Base-by-base conservation (phyloP, 1,139 yeast species). In the Yamadazyma diospyri region DNA sequence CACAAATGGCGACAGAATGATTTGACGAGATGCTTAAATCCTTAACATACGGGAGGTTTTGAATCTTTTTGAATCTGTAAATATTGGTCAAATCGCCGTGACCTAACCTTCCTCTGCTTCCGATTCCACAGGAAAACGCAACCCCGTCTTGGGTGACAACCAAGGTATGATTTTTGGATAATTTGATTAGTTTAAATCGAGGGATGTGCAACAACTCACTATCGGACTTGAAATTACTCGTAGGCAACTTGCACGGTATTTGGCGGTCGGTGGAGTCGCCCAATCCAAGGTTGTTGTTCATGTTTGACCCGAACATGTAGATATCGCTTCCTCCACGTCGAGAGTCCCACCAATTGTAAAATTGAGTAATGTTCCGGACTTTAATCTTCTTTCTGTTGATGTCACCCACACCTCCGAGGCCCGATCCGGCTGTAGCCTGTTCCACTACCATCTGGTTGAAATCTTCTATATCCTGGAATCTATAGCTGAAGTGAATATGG, bases 61-160 rank as follows among this genome's bases (percentile, higher is more conserved):
- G 49, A 9, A 75, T 57, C 30, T 42, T 55, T 30, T 58, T 62
- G 50, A 61, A 73, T 26, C 52, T 57, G 43, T 58, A 72, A 39
- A 45, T 56, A 52, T 60, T 71, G 31, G 41, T 53, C 42, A 49
- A 39, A 36, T 59, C 59, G 10, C 69, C 69, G 39, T 72, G 72
- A 1, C 94, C 95, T 15, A 85, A 57, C 34, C 94, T 62, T 2
- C 95, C 95, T 37, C 82, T 63, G 1, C 82, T 69, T 2, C 84
- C 82, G 25, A 77, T 67, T 1, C 96, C 96, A 45, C 82, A 74
- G 0, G 81, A 59, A 39, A 59, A 76, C 0, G 85, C 45, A 30
- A 68, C 66, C 4, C 76, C 76, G 28, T 73, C 76, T 11, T 67
- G 64, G 0, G 89, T 77, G 3, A 82, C 46, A 0, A 81, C 55